Evolutionary conservation across 345 rosid genomes (phyloP).

Genomic region (Eucalyptus curtisii): DNA sequence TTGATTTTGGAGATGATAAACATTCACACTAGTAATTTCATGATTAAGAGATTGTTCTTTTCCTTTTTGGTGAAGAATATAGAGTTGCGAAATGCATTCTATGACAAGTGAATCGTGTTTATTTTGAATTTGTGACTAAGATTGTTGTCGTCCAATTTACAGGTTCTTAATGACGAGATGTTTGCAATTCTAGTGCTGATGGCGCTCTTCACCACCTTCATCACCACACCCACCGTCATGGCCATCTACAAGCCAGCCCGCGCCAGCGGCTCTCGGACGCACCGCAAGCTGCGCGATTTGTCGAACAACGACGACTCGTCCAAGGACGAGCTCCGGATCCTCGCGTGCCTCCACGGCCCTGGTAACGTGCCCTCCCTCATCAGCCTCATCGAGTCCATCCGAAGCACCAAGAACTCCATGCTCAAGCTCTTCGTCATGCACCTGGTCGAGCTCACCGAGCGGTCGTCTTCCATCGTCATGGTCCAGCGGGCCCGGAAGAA

Average conservation of each 20-base stretch:
- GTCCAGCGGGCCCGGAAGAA: conserved; percentile 50
- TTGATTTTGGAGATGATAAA: background rate
- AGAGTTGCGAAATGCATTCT: background rate
- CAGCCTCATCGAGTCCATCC: conserved; percentile 45
- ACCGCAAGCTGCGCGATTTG: conserved; percentile 39
- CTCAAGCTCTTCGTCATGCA: conserved; percentile 70
- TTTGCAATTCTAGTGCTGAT: conserved; percentile 73
- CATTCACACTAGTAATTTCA: background rate
- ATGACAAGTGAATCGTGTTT: background rate
- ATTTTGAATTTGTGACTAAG: background rate
- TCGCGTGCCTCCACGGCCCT: conserved; percentile 62
- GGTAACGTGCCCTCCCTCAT: conserved; percentile 58
- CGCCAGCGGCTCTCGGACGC: conserved; percentile 1
- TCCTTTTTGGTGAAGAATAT: background rate
- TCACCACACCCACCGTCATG: conserved; percentile 69
- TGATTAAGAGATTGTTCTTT: background rate
- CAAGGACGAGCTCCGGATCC: conserved; percentile 42
- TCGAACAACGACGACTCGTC: conserved; percentile 13
- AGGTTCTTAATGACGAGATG: conserved; percentile 77
- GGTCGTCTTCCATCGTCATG: conserved; percentile 69
- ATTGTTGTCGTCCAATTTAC: background rate
- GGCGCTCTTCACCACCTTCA: conserved; percentile 87
- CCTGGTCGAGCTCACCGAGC: conserved; percentile 73
- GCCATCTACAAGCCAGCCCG: conserved; percentile 64
- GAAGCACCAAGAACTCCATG: conserved; percentile 42